Evolutionary conservation across 2,329 filamentous ascomycete species (phyloP).

Genomic region (Chaetothyriales sp.): DNA sequence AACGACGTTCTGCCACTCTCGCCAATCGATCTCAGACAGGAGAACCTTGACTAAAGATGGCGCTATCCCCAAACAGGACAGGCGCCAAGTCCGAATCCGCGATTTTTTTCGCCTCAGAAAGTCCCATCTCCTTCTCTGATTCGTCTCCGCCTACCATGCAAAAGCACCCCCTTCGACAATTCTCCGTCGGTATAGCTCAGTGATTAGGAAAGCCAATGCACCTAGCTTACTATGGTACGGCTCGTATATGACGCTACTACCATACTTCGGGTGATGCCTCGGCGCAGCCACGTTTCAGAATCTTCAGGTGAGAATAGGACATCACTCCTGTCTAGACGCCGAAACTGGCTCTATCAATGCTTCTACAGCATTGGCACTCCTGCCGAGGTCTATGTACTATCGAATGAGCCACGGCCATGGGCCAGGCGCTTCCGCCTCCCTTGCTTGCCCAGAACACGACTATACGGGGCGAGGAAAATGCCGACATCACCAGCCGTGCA

Average conservation of each 20-base stretch:
- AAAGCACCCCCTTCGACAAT: background rate
- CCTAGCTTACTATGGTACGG: background rate
- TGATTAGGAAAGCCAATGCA: background rate
- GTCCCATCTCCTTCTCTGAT: background rate
- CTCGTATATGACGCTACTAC: background rate
- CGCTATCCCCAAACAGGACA: background rate
- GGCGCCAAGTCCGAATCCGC: background rate
- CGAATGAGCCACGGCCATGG: background rate
- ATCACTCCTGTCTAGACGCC: background rate
- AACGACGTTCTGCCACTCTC: background rate
- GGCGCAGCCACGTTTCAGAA: background rate
- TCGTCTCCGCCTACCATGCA: background rate
- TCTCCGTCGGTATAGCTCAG: background rate
- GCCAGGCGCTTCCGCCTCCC: background rate
- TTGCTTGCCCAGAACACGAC: background rate
- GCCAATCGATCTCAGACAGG: background rate
- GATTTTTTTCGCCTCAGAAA: background rate
- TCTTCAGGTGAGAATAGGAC: background rate
- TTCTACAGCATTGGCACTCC: background rate
- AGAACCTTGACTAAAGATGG: background rate
- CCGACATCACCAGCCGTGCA: background rate
- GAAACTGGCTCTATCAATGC: background rate
- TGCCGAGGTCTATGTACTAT: background rate
- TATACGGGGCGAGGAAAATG: background rate
- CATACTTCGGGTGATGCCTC: background rate